phyloP scores from a whole-genome alignment of 2,329 filamentous ascomycete species.

The Aspergillus latus region DNA sequence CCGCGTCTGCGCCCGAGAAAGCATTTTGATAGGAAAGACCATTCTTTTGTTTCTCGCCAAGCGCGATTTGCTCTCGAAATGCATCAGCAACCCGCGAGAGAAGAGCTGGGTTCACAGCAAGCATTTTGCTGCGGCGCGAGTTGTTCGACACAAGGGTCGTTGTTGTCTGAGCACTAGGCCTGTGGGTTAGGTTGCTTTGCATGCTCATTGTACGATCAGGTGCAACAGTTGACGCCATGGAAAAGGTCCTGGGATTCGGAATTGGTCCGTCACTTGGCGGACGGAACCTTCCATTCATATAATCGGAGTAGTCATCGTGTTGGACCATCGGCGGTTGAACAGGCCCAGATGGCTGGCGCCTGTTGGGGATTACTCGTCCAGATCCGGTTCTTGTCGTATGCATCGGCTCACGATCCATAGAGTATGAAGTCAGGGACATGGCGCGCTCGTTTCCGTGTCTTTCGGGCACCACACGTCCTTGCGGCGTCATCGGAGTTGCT shows the following conservation, averaged over 20 bases:
- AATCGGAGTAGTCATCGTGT: conserved; percentile 48
- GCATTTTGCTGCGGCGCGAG: conserved; percentile 65
- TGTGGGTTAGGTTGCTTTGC: conserved; percentile 54
- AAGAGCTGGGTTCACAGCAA: conserved; percentile 89
- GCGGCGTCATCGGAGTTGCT: conserved; percentile 74
- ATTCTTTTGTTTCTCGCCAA: conserved; percentile 91
- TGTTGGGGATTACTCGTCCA: conserved; percentile 82
- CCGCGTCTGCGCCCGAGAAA: conserved; percentile 92
- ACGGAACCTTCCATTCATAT: conserved; percentile 31
- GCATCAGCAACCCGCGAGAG: conserved; percentile 91
- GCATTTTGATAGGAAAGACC: conserved; percentile 95
- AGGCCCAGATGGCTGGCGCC: conserved; percentile 60
- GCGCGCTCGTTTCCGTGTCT: conserved; percentile 88
- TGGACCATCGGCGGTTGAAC: conserved; percentile 32
- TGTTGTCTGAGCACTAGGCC: conserved; percentile 51
- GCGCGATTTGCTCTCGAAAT: conserved; percentile 83
- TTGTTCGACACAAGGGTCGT: conserved; percentile 58
- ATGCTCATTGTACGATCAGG: conserved; percentile 62
- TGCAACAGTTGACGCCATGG: conserved; percentile 72
- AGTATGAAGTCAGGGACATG: conserved; percentile 91
- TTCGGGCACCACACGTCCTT: conserved; percentile 87
- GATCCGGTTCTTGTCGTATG: conserved; percentile 74
- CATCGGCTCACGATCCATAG: conserved; percentile 70
- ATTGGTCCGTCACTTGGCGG: conserved; percentile 46
- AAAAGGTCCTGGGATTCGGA: conserved; percentile 67